These are phyloP conservation scores for Mucor ambiguus DNA, from an alignment of 371 early-diverging fungal species.

Conservation along the genomic window DNA sequence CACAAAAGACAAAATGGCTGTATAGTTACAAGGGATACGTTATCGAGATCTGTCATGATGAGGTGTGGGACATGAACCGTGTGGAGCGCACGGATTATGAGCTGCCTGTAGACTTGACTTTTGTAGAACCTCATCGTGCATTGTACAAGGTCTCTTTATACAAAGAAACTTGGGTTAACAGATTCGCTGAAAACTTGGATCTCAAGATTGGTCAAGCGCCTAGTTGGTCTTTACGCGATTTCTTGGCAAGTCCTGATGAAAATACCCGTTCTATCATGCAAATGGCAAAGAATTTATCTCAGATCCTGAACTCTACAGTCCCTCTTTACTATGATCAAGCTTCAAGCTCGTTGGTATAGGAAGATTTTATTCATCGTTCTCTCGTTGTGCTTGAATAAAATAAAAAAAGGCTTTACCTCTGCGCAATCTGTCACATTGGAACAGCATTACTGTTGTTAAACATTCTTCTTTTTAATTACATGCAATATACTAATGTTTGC, in stretches of 20 bases:
- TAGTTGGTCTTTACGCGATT: slow-evolving; percentile 38
- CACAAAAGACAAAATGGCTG: slow-evolving; percentile 46
- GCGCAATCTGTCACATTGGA: too few relatives aligned
- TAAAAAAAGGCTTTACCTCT: too few relatives aligned
- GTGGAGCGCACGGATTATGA: slow-evolving; percentile 22
- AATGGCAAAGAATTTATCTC: slow-evolving; percentile 28
- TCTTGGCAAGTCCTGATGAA: slow-evolving; percentile 32
- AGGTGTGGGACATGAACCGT: slow-evolving; percentile 39
- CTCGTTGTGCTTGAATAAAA: too few relatives aligned
- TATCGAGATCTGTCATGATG: slow-evolving; percentile 43
- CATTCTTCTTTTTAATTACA: too few relatives aligned
- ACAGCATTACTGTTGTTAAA: too few relatives aligned
- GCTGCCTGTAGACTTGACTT: slow-evolving; percentile 36
- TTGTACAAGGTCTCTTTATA: slow-evolving; percentile 40
- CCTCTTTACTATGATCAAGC: slow-evolving; percentile 32
- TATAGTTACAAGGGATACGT: slow-evolving; percentile 39
- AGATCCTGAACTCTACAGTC: slow-evolving; percentile 27
- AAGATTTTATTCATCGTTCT: too few relatives aligned
- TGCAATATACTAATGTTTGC: too few relatives aligned
- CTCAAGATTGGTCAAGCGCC: slow-evolving; percentile 48
- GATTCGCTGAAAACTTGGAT: slow-evolving; percentile 41
- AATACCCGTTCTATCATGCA: slow-evolving; percentile 25
- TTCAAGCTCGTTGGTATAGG: slow-evolving; percentile 17
- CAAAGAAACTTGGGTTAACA: slow-evolving; percentile 38
- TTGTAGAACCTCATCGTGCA: slow-evolving; percentile 26